Percentiles rank a stretch among this genome's conserved stretches.
These are phyloP conservation scores for Arthrobotrys sphaeroides DNA, from an alignment of 2,329 filamentous ascomycete species.

Conservation along the genomic window DNA sequence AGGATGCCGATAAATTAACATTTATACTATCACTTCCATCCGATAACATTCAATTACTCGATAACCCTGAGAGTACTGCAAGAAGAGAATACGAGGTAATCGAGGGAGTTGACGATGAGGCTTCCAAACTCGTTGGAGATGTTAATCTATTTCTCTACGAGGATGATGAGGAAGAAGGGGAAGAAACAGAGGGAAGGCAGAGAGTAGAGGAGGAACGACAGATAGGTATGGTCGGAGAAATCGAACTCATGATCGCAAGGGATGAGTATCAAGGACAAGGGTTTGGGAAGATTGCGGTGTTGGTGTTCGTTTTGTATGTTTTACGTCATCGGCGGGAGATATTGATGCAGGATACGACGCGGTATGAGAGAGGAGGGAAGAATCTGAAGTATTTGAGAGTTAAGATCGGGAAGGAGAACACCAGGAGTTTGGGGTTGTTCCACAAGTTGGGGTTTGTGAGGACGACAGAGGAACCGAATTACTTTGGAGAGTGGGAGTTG, in stretches of 20 bases:
- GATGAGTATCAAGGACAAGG: slow-evolving; percentile 70
- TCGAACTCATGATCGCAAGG: slow-evolving; percentile 86
- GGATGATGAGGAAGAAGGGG: slow-evolving; percentile 57
- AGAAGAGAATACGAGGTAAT: slow-evolving; percentile 4
- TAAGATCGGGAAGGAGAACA: slow-evolving; percentile 71
- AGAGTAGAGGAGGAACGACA: slow-evolving; percentile 50
- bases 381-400: slow-evolving; percentile 66
- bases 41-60: neutral
- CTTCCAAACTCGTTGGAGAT: slow-evolving; percentile 74
- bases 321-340: slow-evolving; percentile 41
- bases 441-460: slow-evolving; percentile 69
- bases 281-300: slow-evolving; percentile 72
- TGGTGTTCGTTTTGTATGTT: slow-evolving; percentile 76
- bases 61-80: slow-evolving; percentile 10
- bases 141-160: slow-evolving; percentile 80
- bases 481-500: slow-evolving; percentile 75
- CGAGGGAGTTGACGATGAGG: slow-evolving; percentile 64
- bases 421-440: slow-evolving; percentile 69
- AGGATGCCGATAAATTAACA: slow-evolving; percentile 84
- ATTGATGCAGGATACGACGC: slow-evolving; percentile 51
- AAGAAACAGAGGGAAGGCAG: slow-evolving; percentile 57
- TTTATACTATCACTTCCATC: slow-evolving; percentile 79
- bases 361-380: slow-evolving; percentile 6
- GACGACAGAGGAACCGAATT: slow-evolving; percentile 67
- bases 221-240: slow-evolving; percentile 68